These are phyloP conservation scores for Pythium rishiriense DNA, from an alignment of 352 stramenopile species.

Conservation along the genomic window DNA sequence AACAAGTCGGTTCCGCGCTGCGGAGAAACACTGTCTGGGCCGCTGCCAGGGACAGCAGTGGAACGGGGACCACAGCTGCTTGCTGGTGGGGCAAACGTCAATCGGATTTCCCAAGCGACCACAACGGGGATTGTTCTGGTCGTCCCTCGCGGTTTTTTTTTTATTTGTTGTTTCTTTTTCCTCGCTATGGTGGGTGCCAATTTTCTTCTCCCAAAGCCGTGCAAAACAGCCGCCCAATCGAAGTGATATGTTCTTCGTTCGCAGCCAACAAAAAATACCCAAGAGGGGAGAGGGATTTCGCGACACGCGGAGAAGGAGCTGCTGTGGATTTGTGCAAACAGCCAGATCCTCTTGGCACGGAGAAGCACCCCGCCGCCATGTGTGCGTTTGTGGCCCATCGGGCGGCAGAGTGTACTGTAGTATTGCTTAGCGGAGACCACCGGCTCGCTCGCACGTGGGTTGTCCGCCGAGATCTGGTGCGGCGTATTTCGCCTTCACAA, in stretches of 20 bases:
- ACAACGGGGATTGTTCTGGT: too few species aligned
- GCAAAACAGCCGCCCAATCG: neutral
- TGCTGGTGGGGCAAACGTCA: slow-evolving; percentile 4
- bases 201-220: neutral
- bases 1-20: neutral
- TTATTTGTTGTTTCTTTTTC: neutral
- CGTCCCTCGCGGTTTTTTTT: neutral
- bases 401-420: neutral
- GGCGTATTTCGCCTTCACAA: slow-evolving; percentile 19
- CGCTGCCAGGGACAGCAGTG: neutral
- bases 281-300: neutral
- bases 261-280: neutral
- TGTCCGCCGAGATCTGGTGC: neutral
- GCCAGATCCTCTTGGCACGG: neutral
- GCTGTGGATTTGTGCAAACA: neutral
- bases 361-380: neutral
- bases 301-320: neutral
- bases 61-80: neutral
- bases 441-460: neutral
- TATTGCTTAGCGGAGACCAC: neutral
- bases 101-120: slow-evolving; percentile 9
- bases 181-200: neutral
- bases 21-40: neutral
- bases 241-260: neutral
- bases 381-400: neutral